A percentile compares a stretch with the other conserved stretches of the same genome.
Evolutionary conservation across 805 yeast species (phyloP).

Genomic region (Yarrowia bubula): DNA sequence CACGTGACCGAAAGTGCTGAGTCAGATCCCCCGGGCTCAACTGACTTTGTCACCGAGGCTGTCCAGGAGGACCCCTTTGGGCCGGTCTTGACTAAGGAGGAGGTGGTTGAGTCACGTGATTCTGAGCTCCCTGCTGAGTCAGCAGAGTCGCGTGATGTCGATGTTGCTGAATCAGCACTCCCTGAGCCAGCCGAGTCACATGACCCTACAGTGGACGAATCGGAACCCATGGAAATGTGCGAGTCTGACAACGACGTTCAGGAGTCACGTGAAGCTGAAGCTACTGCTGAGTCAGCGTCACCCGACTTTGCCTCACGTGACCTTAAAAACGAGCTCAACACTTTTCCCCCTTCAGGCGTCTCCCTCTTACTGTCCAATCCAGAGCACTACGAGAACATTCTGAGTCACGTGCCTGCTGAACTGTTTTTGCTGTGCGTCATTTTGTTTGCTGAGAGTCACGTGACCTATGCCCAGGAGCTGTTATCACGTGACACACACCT

Average conservation of each 20-base stretch:
- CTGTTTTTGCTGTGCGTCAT: conserved; percentile 6
- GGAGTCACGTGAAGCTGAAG: neutral
- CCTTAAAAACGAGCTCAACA: neutral
- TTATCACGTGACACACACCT: neutral
- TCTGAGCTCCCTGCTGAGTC: too few relatives aligned
- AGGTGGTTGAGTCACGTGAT: too few relatives aligned
- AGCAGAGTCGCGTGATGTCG: too few relatives aligned
- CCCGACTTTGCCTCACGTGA: neutral
- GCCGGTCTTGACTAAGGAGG: neutral
- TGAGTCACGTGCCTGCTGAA: neutral
- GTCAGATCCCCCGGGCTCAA: neutral
- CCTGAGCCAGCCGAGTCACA: too few relatives aligned
- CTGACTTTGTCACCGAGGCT: neutral
- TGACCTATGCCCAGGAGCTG: neutral
- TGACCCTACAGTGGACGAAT: neutral
- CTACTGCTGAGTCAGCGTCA: neutral
- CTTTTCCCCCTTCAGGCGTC: neutral
- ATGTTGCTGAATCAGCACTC: too few relatives aligned
- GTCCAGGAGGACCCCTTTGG: neutral
- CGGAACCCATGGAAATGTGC: conserved; percentile 12
- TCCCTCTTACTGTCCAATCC: neutral
- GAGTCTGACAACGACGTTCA: neutral
- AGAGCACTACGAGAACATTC: neutral
- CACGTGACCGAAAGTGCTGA: neutral
- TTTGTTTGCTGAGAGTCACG: neutral